Evolutionary conservation across 1,284 basidiomycete species (phyloP), one percentile per base, ranked within the genome.

Genomic region (Puccinia triticina): DNA sequence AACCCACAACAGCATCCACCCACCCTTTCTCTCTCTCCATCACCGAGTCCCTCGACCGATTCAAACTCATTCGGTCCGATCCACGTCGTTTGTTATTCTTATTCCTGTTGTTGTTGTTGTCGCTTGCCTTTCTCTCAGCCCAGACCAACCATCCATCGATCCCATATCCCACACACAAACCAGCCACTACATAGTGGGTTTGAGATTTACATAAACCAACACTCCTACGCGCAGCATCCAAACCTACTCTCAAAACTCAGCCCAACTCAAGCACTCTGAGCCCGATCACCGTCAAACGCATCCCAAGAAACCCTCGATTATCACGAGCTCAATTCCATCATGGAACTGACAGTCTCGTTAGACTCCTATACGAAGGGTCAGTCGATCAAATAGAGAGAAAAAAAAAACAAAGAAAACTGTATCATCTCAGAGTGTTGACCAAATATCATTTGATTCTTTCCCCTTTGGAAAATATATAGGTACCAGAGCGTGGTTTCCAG

Each of bases 401-500:
- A 64, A 83, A 83, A 64, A 77, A 46, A 67, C 37, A n/a, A 21
- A 71, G 23, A 18, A 64, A 69, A 26, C 34, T n/a, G 18, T 14
- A 50, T 16, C 2, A 50, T 16, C 18, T 16, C 32, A 4, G 14
- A 66, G 21, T 40, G 32, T 29, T 29, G 55, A 59, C 29, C 4
- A 18, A 26, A n/a, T n/a, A 23, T 53, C 46, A 23, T 66, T 23
- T 12, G 26, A 4, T 64, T 80, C 43, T 46, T 40, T 29, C 43
- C 40, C 40, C 16, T 23, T 40, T 34, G 26, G 40, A 66, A 23
- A 61, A 61, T 12, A 34, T 8, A 21, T 67, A 69, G 88, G 88
- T 74, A 88, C 88, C 26, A 86, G 87, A 64, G 86, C 87, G 66
- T 89, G 88, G 94, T 94, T 95, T 87, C 90, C 94, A 85, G 94